Evolutionary conservation across 1,139 yeast genomes (phyloP).

Genomic region (Candida gigantensis): DNA sequence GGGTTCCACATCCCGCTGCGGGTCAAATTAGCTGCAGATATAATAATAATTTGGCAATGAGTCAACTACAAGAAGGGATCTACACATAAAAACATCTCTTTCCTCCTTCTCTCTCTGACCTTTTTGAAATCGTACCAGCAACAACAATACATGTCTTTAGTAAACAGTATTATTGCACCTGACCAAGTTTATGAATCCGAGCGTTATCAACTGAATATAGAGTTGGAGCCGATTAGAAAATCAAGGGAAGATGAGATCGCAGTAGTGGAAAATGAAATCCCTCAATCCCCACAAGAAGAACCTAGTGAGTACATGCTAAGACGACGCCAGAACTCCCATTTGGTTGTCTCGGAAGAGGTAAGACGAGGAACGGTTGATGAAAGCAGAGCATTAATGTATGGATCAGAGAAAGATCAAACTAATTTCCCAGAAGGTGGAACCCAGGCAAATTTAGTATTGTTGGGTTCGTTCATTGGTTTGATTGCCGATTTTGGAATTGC

Average conservation of each 20-base stretch:
- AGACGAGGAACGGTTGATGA: conserved; percentile 2
- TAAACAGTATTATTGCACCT: neutral
- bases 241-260: neutral
- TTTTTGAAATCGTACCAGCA: no score
- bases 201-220: neutral
- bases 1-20: no score
- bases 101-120: no score
- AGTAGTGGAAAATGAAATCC: neutral
- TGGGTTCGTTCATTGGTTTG: conserved; percentile 62
- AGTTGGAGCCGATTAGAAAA: neutral
- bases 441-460: conserved; percentile 56
- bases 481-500: conserved; percentile 64
- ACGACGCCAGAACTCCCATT: conserved; percentile 2
- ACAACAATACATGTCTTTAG: neutral
- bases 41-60: no score
- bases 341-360: neutral
- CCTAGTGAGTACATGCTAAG: conserved; percentile 5
- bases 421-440: conserved; percentile 66
- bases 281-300: neutral
- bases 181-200: neutral
- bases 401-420: conserved; percentile 24
- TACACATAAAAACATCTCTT: no score
- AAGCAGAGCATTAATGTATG: conserved; percentile 22
- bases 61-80: no score
- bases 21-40: no score